Evolutionary conservation across 495 filamentous ascomycete genomes (phyloP).

Genomic region (Rostrohypoxylon terebratum): DNA sequence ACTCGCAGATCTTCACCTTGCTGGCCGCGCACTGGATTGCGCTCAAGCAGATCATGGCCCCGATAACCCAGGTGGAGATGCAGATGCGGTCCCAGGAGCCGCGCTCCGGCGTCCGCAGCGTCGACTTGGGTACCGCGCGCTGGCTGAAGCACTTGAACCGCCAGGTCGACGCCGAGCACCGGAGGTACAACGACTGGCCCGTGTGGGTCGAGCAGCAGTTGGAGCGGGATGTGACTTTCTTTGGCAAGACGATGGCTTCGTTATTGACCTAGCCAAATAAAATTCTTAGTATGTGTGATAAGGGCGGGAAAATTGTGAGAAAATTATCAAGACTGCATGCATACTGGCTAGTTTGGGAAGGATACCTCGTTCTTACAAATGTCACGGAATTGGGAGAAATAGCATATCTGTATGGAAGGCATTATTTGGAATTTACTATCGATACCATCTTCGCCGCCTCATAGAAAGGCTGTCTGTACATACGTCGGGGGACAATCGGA

Average conservation of each 20-base stretch:
- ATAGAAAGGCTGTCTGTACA: not conserved
- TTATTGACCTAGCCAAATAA: not conserved
- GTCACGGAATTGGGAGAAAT: not conserved
- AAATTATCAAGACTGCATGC: not conserved
- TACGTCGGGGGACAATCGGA: too few species aligned
- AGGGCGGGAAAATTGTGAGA: not conserved
- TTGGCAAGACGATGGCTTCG: conserved; percentile 48
- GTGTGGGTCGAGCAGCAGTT: conserved; percentile 61
- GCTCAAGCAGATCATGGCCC: conserved; percentile 67
- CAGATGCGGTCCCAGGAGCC: conserved; percentile 32
- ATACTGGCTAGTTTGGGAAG: not conserved
- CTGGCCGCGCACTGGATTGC: conserved; percentile 70
- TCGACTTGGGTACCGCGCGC: conserved; percentile 50
- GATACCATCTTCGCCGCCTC: not conserved
- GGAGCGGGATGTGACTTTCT: conserved; percentile 48
- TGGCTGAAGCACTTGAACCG: conserved; percentile 60
- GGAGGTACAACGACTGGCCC: conserved; percentile 59
- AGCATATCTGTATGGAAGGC: not conserved
- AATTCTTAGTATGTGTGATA: not conserved
- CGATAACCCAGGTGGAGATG: conserved; percentile 54
- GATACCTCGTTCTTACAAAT: not conserved
- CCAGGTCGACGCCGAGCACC: conserved; percentile 54
- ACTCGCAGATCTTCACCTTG: conserved; percentile 61
- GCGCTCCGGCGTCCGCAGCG: conserved; percentile 12
- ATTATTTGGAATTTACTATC: not conserved